Evolutionary conservation across 306 rosid species (phyloP).

Genomic region (Malus sieversii): DNA sequence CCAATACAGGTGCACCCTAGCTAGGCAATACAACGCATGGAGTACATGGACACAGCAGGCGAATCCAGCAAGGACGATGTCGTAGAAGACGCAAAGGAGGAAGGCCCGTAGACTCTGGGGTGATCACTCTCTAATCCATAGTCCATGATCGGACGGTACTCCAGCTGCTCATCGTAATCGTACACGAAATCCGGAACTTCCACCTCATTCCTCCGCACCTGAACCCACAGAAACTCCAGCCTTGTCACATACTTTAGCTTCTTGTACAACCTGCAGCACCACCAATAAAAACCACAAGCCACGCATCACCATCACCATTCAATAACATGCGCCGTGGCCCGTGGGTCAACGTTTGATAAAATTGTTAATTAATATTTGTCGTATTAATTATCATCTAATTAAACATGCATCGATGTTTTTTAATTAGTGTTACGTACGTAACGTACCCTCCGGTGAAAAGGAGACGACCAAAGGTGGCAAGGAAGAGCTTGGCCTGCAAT

Average conservation of each 20-base stretch:
- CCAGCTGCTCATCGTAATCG: conserved; percentile 24
- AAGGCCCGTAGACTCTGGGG: background rate
- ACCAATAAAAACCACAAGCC: background rate
- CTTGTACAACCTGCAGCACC: conserved; percentile 21
- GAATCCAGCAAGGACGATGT: background rate
- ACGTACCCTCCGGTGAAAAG: conserved; percentile 25
- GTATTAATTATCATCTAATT: background rate
- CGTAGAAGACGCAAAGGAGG: background rate
- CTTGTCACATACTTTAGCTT: conserved; percentile 27
- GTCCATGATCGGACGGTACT: conserved; percentile 25
- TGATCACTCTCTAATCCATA: conserved; percentile 35
- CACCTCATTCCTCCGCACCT: conserved; percentile 27
- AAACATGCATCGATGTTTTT: background rate
- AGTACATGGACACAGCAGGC: conserved; percentile 5
- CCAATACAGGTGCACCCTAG: background rate
- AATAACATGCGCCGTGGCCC: background rate
- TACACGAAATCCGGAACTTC: conserved; percentile 29
- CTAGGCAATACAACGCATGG: conserved; percentile 30
- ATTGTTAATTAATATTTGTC: background rate
- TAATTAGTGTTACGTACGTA: background rate
- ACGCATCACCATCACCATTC: background rate
- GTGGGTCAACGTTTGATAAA: background rate
- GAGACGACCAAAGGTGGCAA: conserved; percentile 35
- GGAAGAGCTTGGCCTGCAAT: conserved; percentile 26
- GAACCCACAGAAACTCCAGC: conserved; percentile 33